Percentiles rank a stretch among this genome's conserved stretches.
Conservation (phyloP, 1,139 yeast species). For the Pichia kudriavzevii region DNA sequence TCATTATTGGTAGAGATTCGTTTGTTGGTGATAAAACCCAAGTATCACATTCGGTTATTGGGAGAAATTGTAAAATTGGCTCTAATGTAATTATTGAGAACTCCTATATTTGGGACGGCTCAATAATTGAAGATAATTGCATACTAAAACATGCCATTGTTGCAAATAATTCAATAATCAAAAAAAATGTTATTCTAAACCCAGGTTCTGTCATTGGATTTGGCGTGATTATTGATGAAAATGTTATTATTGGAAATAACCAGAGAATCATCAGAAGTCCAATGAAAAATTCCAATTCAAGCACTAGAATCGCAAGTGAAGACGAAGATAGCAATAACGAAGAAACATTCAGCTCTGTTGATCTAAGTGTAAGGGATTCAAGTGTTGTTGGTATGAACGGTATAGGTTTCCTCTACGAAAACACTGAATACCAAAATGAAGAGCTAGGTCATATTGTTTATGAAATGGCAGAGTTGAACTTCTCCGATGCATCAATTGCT, state of each 20-base stretch:
- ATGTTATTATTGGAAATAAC: slow-evolving; percentile 40
- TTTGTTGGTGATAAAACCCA: slow-evolving; percentile 52
- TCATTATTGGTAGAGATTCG: slow-evolving; percentile 71
- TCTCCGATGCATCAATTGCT: slow-evolving; percentile 77
- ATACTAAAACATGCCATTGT: slow-evolving; percentile 56
- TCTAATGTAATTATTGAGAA: slow-evolving; percentile 60
- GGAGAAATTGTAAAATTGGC: slow-evolving; percentile 80
- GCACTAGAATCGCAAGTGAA: slow-evolving; percentile 8
- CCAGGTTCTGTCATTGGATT: slow-evolving; percentile 81
- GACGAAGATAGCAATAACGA: slow-evolving; percentile 12
- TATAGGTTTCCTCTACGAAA: slow-evolving; percentile 32
- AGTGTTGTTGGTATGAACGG: slow-evolving; percentile 28
- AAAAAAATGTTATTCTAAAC: slow-evolving; percentile 41
- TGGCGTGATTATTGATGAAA: slow-evolving; percentile 55
- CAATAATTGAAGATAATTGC: slow-evolving; percentile 59
- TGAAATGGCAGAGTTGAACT: slow-evolving; percentile 53
- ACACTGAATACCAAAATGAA: slow-evolving; percentile 29
- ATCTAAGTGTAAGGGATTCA: slow-evolving; percentile 16
- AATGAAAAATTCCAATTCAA: slow-evolving; percentile 27
- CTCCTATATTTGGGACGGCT: slow-evolving; percentile 84
- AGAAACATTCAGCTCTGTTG: slow-evolving; percentile 3
- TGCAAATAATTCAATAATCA: slow-evolving; percentile 55
- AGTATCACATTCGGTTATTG: slow-evolving; percentile 66
- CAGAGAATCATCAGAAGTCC: slow-evolving; percentile 46
- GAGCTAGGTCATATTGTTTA: slow-evolving; percentile 39